Percentiles rank a stretch among this genome's conserved stretches.
Conservation (phyloP, 768 basidiomycete species). For the Podaxis rugospora region DNA sequence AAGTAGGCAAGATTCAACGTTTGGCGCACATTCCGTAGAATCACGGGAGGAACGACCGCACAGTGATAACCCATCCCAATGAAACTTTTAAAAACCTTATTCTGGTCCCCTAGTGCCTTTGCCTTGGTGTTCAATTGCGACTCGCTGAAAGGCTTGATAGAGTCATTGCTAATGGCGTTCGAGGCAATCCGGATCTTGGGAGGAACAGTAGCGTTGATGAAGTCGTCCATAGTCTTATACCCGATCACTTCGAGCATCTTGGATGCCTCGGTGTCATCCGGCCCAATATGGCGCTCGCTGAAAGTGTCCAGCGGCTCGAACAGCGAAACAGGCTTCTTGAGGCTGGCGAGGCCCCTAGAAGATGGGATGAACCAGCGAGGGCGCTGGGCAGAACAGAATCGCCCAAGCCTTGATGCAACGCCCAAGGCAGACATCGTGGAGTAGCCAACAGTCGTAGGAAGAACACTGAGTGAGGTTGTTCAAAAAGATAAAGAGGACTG, state of each 20-base stretch:
- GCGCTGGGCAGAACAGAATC: slow-evolving; percentile 19
- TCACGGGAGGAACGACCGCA: slow-evolving; percentile 93
- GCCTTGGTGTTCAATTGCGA: slow-evolving; percentile 76
- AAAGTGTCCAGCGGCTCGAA: slow-evolving; percentile 90
- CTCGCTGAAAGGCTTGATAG: slow-evolving; percentile 80
- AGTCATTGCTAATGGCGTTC: slow-evolving; percentile 54
- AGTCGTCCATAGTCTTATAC: slow-evolving; percentile 84
- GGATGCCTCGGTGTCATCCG: slow-evolving; percentile 73
- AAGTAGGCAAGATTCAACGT: slow-evolving; percentile 15
- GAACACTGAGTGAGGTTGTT: slow-evolving; percentile 3
- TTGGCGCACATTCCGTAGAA: slow-evolving; percentile 74
- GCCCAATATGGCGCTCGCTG: slow-evolving; percentile 87
- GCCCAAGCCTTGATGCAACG: slow-evolving; percentile 22
- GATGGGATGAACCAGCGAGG: slow-evolving; percentile 15
- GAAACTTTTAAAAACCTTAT: slow-evolving; percentile 85
- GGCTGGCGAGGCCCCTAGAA: slow-evolving; percentile 50
- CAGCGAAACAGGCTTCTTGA: slow-evolving; percentile 56
- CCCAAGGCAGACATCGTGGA: slow-evolving; percentile 30
- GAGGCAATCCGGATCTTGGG: slow-evolving; percentile 68
- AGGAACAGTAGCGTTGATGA: slow-evolving; percentile 82
- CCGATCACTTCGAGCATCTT: slow-evolving; percentile 84
- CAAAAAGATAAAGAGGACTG: slow-evolving; percentile 18
- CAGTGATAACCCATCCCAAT: slow-evolving; percentile 99
- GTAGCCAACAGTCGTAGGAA: slow-evolving; percentile 10
- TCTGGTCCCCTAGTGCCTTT: slow-evolving; percentile 69